phyloP scores from a whole-genome alignment of 495 filamentous ascomycete genomes.

The Neurospora sp. region DNA sequence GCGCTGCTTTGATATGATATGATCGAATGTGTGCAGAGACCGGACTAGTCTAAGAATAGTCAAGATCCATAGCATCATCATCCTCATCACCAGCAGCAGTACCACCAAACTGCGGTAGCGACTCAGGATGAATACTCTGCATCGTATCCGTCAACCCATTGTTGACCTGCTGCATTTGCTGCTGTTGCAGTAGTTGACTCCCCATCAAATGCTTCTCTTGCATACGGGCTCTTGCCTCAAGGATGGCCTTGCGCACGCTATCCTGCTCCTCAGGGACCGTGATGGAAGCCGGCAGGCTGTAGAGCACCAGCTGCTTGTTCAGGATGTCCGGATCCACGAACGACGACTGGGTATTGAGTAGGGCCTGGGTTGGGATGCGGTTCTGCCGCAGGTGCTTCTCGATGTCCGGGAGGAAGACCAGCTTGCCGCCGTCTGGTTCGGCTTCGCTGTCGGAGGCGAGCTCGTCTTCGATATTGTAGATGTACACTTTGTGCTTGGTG shows the following conservation, averaged over 20 bases:
- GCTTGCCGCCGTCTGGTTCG: conserved; percentile 37
- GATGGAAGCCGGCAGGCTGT: conserved; percentile 65
- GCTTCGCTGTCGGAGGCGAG: conserved; percentile 54
- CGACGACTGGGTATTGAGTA: conserved; percentile 37
- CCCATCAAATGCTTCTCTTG: conserved; percentile 34
- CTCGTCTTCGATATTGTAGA: conserved; percentile 83
- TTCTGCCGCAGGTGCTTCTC: conserved; percentile 56
- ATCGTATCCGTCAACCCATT: neutral
- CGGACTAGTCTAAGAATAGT: conserved; percentile 20
- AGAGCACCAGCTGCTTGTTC: conserved; percentile 67
- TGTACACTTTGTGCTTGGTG: conserved; percentile 76
- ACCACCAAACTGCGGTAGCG: neutral
- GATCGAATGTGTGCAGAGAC: neutral
- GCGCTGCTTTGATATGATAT: neutral
- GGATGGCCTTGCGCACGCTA: conserved; percentile 73
- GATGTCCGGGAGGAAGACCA: conserved; percentile 77
- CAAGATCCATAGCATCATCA: conserved; percentile 65
- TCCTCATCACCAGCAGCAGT: conserved; percentile 23
- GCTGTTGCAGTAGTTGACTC: neutral
- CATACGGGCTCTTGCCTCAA: conserved; percentile 65
- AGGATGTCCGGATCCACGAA: conserved; percentile 31
- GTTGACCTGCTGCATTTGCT: neutral
- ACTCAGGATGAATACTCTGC: neutral
- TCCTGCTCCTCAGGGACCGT: conserved; percentile 68
- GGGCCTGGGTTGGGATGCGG: conserved; percentile 47